A percentile compares a stretch with the other conserved stretches of the same genome.
Evolutionary conservation across 2,329 filamentous ascomycete species (phyloP).

Genomic region (Colletotrichum sp.): DNA sequence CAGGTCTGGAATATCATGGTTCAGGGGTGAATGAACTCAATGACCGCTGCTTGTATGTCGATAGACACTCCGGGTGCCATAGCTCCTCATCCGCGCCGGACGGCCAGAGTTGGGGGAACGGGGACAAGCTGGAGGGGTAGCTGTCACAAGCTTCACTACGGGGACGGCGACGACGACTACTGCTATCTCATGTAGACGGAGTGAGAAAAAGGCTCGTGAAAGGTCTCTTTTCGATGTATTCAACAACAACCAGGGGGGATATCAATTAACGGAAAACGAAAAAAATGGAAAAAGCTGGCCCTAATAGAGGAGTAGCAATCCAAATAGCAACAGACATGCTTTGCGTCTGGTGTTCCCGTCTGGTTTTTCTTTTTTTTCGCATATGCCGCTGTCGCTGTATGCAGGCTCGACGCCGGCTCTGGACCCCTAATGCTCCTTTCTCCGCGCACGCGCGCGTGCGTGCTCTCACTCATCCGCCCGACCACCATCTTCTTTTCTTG

Average conservation of each 20-base stretch:
- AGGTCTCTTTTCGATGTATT: background rate
- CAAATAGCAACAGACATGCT: background rate
- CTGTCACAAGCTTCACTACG: background rate
- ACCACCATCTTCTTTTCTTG: background rate
- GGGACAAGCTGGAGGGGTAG: background rate
- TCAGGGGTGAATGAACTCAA: background rate
- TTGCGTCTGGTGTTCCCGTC: background rate
- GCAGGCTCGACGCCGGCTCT: background rate
- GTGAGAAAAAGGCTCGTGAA: background rate
- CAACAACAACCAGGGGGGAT: slow-evolving; percentile 1
- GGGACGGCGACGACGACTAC: background rate
- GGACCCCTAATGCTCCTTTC: background rate
- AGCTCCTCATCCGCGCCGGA: background rate
- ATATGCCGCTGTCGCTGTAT: background rate
- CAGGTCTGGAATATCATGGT: background rate
- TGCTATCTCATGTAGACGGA: background rate
- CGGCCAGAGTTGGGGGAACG: background rate
- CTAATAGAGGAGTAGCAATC: background rate
- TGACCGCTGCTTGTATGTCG: background rate
- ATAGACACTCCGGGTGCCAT: background rate
- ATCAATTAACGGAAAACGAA: background rate
- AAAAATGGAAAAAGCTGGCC: background rate
- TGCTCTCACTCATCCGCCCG: background rate
- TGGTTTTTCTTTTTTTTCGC: background rate
- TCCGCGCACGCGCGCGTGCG: background rate